phyloP scores from a whole-genome alignment of 352 stramenopile species.

The Globisporangium heterothallicum region DNA sequence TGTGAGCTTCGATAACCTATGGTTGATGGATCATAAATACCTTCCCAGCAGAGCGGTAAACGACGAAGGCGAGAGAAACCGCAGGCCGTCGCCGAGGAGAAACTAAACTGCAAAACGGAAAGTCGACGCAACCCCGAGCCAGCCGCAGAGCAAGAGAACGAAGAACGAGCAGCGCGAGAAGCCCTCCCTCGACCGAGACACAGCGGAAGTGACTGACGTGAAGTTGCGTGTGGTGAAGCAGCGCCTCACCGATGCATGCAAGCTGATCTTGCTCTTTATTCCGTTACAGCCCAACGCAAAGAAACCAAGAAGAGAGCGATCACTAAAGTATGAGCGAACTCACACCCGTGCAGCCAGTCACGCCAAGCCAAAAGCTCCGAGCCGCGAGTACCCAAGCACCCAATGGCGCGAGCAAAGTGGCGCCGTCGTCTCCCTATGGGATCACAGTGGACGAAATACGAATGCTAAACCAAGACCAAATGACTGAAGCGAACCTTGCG shows the following conservation, averaged over 20 bases:
- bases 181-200: background rate
- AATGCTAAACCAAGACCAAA: constrained; percentile 71
- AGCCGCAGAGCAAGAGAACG: background rate
- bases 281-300: background rate
- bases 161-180: background rate
- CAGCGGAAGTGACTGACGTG: background rate
- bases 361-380: constrained; percentile 18
- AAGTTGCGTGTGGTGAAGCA: background rate
- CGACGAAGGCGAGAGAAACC: background rate
- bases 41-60: background rate
- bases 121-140: background rate
- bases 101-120: background rate
- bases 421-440: constrained; percentile 60
- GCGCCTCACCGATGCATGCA: background rate
- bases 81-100: background rate
- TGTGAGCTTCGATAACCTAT: no score
- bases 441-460: constrained; percentile 68
- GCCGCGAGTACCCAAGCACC: constrained; percentile 12
- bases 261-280: background rate
- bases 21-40: no score
- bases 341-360: constrained; percentile 39
- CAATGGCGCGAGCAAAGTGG: constrained; percentile 51
- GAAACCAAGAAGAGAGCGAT: background rate
- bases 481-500: constrained; percentile 67
- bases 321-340: constrained; percentile 27